Evolutionary conservation across 2,329 filamentous ascomycete species (phyloP), one percentile per base, ranked within the genome.

Genomic region (Colletotrichum sp.): DNA sequence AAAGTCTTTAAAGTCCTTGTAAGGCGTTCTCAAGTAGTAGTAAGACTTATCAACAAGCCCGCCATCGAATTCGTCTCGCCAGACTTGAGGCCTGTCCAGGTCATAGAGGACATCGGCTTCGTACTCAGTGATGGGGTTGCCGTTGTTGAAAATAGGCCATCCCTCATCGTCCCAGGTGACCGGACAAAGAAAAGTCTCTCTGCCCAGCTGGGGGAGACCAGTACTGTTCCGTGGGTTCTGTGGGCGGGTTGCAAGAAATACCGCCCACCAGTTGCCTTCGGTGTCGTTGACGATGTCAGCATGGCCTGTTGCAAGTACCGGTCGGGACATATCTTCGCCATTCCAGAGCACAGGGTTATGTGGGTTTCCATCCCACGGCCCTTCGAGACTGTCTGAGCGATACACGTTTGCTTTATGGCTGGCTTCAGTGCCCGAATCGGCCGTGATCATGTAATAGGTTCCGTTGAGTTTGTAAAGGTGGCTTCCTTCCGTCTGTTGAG

Each of bases 1-100:
- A 4, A 78, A 77, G 13, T 78, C 77, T 55, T 28, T 62, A 44
- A 78, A 78, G 49, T 75, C 68, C 44, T 77, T 77, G 68, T 78
- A 78, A 4, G 77, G 77, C 8, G 77, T 69, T 24, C 77, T 71
- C 12, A 75, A 69, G 34, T 77, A 72, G 39, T 78, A 78, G 55
- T 78, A 77, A 10, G 69, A 65, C n/a, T 75, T 69, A 59, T 78
- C 77, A 2, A 30, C 71, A 3, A 77, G 71, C 6, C 64, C 64
- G 15, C 77, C 77, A 4, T 77, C 77, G 12, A 78, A 78, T 21
- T 78, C 77, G n/a, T 78, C 77, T 9, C 75, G 77, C 77, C 77
- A 78, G 6, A 62, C 13, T 8, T 21, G 13, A 5, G 71, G 77
- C 8, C 75, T 21, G 10, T 77, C 60, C 4, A 78, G 65, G 24